Evolutionary conservation across 331 rosid genomes (phyloP), one percentile per base, ranked within the genome.

Genomic region (Malus hybrid): DNA sequence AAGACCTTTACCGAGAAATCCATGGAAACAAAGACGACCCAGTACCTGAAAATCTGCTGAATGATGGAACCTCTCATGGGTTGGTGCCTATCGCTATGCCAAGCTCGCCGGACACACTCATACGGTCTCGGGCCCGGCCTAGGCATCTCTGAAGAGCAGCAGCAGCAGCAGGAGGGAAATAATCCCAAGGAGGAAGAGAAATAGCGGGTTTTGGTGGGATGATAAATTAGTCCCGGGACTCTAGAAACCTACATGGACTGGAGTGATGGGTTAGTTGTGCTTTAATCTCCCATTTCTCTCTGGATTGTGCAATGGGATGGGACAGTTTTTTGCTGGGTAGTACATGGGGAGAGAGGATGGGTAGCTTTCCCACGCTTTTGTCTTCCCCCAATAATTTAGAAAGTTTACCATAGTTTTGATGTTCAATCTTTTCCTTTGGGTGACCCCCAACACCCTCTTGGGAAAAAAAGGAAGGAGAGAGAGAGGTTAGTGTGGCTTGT

Each of bases 101-200:
- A 42, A 42, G 46, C 46, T 42, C 46, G 46, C 46, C 46, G 46
- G 4, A 92, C 98, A 71, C 99, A 95, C 94, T 95, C 99, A 69
- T 95, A 95, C 63, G 99, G 99, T 79, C 99, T 91, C 24, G 98
- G 99, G 29, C 99, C 99, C n/a, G 98, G 99, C 85, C 99, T 77
- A 67, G 98, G 99, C 99, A 95, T 92, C 96, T 84, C 83, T 66
- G 32, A 70, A 4, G n/a, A 62, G 34, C 66, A 20, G 19, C 55
- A 50, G 19, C 55, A 50, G 63, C 66, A 42, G 46, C 46, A 39
- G 46, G 12, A 30, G 68, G 46, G 71, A 72, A 44, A 83, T 9
- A 20, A 61, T 42, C 34, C 22, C 32, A 48, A 34, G 18, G 48
- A 70, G 36, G 64, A 68, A 75, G 78, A 69, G 22, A 80, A 56